phyloP scores from a whole-genome alignment of 768 basidiomycete species.

The Macrolepiota fuliginosa region DNA sequence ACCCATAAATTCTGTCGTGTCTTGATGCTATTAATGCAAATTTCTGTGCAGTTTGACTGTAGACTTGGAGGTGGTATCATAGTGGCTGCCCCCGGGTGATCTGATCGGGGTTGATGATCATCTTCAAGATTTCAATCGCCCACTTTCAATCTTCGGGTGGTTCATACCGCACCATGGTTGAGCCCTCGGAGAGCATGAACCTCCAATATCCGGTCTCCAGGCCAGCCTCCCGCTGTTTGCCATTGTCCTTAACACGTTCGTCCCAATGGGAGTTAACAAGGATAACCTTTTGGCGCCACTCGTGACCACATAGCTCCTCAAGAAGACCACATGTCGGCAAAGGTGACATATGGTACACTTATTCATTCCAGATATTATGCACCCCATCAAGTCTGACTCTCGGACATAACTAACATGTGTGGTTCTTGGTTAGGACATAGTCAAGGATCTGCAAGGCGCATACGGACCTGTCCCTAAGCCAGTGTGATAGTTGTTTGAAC shows the following conservation, averaged over 20 bases:
- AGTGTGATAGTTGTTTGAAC: not conserved
- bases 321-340: not conserved
- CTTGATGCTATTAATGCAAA: too few relatives aligned
- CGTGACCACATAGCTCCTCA: not conserved
- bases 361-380: constrained; percentile 11
- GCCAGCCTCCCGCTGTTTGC: not conserved
- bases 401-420: not conserved
- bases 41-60: too few relatives aligned
- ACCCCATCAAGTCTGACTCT: not conserved
- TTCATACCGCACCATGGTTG: not conserved
- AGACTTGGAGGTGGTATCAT: too few relatives aligned
- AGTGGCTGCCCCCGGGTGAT: too few relatives aligned
- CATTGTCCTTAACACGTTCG: not conserved
- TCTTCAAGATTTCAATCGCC: not conserved
- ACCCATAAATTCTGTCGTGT: too few relatives aligned
- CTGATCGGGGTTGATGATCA: not conserved
- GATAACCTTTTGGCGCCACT: not conserved
- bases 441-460: not conserved
- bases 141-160: not conserved
- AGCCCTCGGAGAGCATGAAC: constrained; percentile 1
- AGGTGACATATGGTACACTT: not conserved
- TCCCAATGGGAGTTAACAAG: constrained; percentile 6
- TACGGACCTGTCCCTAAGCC: not conserved
- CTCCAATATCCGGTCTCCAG: not conserved
- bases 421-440: not conserved